Conservation (phyloP, 2,329 filamentous ascomycete species). For the Phialophora macrospora region DNA sequence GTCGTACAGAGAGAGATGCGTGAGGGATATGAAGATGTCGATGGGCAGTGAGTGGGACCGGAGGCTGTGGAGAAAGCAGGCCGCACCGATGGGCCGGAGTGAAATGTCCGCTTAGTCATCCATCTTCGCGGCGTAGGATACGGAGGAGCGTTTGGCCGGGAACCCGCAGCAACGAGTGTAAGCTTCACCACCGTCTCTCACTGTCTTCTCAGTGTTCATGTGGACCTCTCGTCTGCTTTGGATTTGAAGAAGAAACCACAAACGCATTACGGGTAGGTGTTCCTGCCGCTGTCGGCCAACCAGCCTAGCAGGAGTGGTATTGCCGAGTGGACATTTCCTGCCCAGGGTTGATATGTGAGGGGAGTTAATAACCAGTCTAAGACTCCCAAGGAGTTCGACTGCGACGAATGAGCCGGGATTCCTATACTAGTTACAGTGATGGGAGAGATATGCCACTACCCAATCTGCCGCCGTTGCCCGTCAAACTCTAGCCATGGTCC, state of each 20-base stretch:
- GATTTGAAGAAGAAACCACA: not conserved
- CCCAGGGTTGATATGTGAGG: not conserved
- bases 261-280: not conserved
- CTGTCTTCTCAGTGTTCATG: not conserved
- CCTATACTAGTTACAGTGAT: not conserved
- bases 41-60: not conserved
- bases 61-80: not conserved
- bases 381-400: not conserved
- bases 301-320: not conserved
- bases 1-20: not conserved
- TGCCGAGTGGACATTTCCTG: not conserved
- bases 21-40: not conserved
- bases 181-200: not conserved
- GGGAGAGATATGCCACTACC: not conserved
- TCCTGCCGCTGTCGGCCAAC: not conserved
- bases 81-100: too few species aligned
- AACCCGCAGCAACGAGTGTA: not conserved
- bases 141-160: not conserved
- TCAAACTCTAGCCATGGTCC: not conserved
- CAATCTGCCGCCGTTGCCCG: not conserved
- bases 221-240: not conserved
- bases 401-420: not conserved
- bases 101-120: conserved; percentile 1
- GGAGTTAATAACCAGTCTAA: not conserved
- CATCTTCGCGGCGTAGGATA: too few species aligned